phyloP scores from a whole-genome alignment of 2,329 filamentous ascomycete species.

The Fusarium temperatum region DNA sequence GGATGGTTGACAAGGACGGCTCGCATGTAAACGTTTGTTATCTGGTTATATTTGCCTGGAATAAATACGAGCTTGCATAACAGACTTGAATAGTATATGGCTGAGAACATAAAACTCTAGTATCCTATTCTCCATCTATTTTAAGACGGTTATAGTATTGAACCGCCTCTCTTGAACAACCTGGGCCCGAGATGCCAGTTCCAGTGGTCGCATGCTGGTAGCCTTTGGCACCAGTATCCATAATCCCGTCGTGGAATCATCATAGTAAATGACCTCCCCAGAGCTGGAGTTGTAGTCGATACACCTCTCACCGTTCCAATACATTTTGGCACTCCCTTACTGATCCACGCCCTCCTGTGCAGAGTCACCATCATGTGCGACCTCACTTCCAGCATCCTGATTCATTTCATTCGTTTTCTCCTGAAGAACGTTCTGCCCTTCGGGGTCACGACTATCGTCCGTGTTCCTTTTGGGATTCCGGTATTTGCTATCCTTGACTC shows the following conservation, averaged over 20 bases:
- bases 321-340: background rate
- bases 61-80: background rate
- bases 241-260: background rate
- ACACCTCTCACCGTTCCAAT: rapidly evolving
- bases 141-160: too few species aligned
- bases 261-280: rapidly evolving
- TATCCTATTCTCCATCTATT: background rate
- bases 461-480: rapidly evolving
- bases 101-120: background rate
- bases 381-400: background rate
- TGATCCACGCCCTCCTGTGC: background rate
- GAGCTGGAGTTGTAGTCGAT: background rate
- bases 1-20: rapidly evolving
- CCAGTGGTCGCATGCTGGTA: too few species aligned
- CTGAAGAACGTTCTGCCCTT: rapidly evolving
- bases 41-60: too few species aligned
- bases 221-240: background rate
- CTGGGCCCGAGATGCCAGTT: background rate
- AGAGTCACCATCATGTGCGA: too few species aligned
- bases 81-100: background rate
- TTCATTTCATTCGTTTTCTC: rapidly evolving
- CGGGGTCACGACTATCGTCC: rapidly evolving
- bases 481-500: background rate
- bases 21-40: background rate
- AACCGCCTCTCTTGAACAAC: too few species aligned